Base-by-base conservation (phyloP, 2,329 filamentous ascomycete species). In the Mariannaea sp. region DNA sequence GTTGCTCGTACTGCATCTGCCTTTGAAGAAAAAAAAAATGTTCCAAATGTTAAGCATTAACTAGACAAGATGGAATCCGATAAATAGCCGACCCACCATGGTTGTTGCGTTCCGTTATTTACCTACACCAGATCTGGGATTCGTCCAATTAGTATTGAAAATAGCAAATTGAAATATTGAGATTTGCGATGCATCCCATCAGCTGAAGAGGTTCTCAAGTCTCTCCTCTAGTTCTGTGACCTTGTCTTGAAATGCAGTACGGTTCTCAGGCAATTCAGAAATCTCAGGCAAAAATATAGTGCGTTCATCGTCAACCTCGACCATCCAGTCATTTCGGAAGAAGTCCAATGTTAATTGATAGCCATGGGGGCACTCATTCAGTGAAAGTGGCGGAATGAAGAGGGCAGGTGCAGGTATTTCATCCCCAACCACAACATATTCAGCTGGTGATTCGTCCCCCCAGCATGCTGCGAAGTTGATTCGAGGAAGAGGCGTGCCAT, bases 261-360 rank as follows among this genome's bases (percentile, higher is more conserved):
- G 38, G 2, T 42, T 17, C 3, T 48, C 49, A 8, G 49, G 49
- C 17, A 22, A 32, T 20, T 53, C 43, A 7, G 39, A 39, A 4
- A 53, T 4, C n/a, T 53, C 43, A 16, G 49, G 38, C 22, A 53
- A 13, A 5, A 38, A 12, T 7, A 48, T 48, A 1, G 43, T 16
- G 13, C 38, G 12, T 0, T 22, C 20, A 24, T 38, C 50, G 13
- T 47, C 43, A 8, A 53, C 36, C 3, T 43, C 8, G 1, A 53
- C 22, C 17, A 47, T 41, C 43, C 43, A 53, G 17, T 53, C 49
- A 17, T 53, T 53, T 17, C 50, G 50, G 38, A 48, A 53, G 30
- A 48, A 53, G 38, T 53, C 50, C 4, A 53, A n/a, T 3, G 22
- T 39, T 3, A 53, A 4, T 8, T 30, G 32, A 22, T 41, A 43